Percentiles rank a stretch among this genome's conserved stretches.
Conservation (phyloP, 352 stramenopile genomes). For the Phytophthora pistaciae region DNA sequence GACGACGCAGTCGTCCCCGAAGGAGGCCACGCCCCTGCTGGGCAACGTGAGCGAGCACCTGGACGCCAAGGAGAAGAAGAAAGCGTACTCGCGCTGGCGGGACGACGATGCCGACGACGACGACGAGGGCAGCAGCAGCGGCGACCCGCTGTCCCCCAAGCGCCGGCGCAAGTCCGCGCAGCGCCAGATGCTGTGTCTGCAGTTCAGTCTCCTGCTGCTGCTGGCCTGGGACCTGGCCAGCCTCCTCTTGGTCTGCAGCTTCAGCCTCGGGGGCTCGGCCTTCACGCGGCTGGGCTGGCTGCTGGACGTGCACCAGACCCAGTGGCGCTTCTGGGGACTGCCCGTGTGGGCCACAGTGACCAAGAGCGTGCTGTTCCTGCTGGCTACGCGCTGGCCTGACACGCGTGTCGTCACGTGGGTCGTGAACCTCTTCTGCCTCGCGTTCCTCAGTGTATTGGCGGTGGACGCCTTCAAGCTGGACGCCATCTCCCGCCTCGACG, state of each 20-base stretch:
- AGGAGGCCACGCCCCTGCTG: constrained; percentile 55
- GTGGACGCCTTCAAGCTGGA: constrained; percentile 82
- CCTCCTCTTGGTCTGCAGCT: constrained; percentile 57
- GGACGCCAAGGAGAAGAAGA: constrained; percentile 44
- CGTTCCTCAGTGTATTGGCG: constrained; percentile 71
- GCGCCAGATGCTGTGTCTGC: constrained; percentile 71
- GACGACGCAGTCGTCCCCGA: constrained; percentile 25
- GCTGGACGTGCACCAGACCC: constrained; percentile 42
- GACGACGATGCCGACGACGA: constrained; percentile 41
- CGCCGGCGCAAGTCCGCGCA: constrained; percentile 37
- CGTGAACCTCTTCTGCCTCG: constrained; percentile 58
- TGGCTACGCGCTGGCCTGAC: constrained; percentile 61
- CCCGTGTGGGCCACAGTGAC: constrained; percentile 66
- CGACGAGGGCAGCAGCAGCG: not conserved
- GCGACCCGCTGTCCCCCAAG: constrained; percentile 21
- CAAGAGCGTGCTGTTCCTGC: constrained; percentile 71
- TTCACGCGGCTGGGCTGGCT: constrained; percentile 61
- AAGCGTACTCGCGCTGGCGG: constrained; percentile 60
- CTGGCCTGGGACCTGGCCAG: constrained; percentile 58
- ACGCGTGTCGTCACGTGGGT: constrained; percentile 47
- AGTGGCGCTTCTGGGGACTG: constrained; percentile 83
- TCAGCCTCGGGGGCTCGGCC: constrained; percentile 53
- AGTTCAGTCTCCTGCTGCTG: constrained; percentile 75
- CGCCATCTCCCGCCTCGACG: constrained; percentile 62
- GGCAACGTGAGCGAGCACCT: constrained; percentile 18